A percentile compares a stretch with the other conserved stretches of the same genome.
These are phyloP conservation scores for Wickerhamomyces sydowiorum DNA, from an alignment of 805 yeast species.

Conservation along the genomic window DNA sequence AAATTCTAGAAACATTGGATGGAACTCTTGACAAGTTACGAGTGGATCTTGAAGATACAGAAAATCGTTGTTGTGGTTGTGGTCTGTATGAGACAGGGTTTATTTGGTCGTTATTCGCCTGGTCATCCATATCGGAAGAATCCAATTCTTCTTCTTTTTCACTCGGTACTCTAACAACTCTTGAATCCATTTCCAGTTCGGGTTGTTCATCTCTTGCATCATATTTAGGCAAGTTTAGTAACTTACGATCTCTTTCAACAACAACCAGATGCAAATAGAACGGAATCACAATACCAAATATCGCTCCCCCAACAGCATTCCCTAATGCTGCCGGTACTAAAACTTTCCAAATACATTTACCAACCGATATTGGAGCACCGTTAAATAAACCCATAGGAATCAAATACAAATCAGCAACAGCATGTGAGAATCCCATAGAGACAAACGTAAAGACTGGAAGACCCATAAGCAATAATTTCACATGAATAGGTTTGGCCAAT, in stretches of 20 bases:
- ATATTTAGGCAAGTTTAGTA: constrained; percentile 57
- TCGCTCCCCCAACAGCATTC: constrained; percentile 71
- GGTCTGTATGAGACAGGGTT: constrained; percentile 18
- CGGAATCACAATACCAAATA: constrained; percentile 60
- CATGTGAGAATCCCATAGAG: constrained; percentile 72
- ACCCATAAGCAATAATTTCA: constrained; percentile 55
- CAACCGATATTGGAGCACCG: constrained; percentile 59
- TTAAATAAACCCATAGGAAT: constrained; percentile 63
- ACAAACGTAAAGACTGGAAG: constrained; percentile 76
- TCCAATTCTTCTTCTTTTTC: constrained; percentile 3
- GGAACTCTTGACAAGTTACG: not conserved
- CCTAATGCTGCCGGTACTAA: constrained; percentile 70
- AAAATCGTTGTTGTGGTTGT: not conserved
- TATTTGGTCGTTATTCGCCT: constrained; percentile 1
- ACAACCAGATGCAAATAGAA: constrained; percentile 69
- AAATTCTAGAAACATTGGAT: constrained; percentile 4
- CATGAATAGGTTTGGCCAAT: constrained; percentile 76
- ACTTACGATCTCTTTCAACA: constrained; percentile 63
- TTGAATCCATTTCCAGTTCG: constrained; percentile 66
- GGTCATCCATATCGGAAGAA: constrained; percentile 6
- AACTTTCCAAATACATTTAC: constrained; percentile 64
- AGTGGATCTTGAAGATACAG: constrained; percentile 1
- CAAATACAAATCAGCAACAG: constrained; percentile 77
- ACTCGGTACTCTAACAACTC: constrained; percentile 55
- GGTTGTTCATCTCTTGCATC: constrained; percentile 81